Conservation (phyloP, 148 eudicot species). For the Fagopyrum esculentum region DNA sequence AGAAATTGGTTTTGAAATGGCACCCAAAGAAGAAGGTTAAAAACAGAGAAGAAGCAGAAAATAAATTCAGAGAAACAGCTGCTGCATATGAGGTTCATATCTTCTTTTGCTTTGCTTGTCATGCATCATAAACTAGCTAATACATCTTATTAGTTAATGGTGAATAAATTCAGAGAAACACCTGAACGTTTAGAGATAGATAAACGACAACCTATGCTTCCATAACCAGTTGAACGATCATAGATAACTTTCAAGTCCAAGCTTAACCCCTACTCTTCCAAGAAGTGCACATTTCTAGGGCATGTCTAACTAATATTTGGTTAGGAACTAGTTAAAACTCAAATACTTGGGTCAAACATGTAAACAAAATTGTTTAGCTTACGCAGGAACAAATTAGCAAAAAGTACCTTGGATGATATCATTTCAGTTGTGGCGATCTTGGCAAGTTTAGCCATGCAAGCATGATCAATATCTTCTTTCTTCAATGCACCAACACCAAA, state of each 20-base stretch:
- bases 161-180: no score
- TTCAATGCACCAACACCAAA: no score
- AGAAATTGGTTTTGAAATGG: slow-evolving; percentile 91
- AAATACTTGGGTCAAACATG: background rate
- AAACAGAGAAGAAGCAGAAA: slow-evolving; percentile 90
- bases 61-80: slow-evolving; percentile 81
- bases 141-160: no score
- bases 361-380: background rate
- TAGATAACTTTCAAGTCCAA: background rate
- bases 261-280: background rate
- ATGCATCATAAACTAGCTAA: no score
- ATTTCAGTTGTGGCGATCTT: slow-evolving; percentile 82
- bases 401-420: slow-evolving; percentile 84
- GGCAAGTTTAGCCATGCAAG: slow-evolving; percentile 68
- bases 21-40: slow-evolving; percentile 92
- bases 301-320: no score
- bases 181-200: background rate
- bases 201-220: background rate
- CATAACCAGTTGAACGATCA: background rate
- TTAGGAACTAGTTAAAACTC: background rate
- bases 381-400: background rate
- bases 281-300: background rate
- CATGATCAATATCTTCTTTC: no score
- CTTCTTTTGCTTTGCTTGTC: background rate
- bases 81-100: slow-evolving; percentile 85